Evolutionary conservation across 768 basidiomycete species (phyloP).

Genomic region (Udeniomyces megalosporus): DNA sequence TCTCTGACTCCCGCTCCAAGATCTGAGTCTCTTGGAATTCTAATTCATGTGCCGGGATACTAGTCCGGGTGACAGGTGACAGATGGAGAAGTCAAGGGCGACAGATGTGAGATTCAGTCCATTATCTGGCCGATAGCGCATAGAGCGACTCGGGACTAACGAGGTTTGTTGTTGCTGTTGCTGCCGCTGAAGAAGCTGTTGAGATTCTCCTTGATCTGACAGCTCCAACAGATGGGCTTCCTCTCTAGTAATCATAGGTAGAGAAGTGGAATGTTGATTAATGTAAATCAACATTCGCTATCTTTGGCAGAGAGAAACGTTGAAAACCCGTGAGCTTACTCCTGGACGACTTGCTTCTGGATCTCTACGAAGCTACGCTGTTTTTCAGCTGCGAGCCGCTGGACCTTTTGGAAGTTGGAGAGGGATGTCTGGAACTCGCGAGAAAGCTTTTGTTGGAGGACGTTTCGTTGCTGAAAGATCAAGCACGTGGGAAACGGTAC

Average conservation of each 20-base stretch:
- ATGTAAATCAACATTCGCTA: background rate
- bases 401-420: constrained; percentile 78
- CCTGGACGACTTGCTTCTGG: constrained; percentile 37
- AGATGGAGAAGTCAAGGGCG: no score
- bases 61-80: no score
- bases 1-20: constrained; percentile 83
- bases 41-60: constrained; percentile 41
- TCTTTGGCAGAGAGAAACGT: background rate
- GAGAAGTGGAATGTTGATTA: background rate
- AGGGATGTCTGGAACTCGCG: constrained; percentile 82
- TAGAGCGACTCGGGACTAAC: background rate
- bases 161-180: background rate
- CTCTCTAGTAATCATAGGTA: background rate
- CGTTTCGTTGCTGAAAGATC: constrained; percentile 20
- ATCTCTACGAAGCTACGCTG: constrained; percentile 79
- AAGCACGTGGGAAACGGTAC: background rate
- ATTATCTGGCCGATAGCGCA: no score
- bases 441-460: constrained; percentile 68
- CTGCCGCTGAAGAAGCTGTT: background rate
- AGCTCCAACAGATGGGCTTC: background rate
- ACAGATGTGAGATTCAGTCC: no score
- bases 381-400: constrained; percentile 72
- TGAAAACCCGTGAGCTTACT: background rate
- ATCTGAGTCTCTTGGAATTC: constrained; percentile 92
- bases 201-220: background rate